Base-by-base conservation (phyloP, 768 basidiomycete species). In the Pleurotus tuber-regium region DNA sequence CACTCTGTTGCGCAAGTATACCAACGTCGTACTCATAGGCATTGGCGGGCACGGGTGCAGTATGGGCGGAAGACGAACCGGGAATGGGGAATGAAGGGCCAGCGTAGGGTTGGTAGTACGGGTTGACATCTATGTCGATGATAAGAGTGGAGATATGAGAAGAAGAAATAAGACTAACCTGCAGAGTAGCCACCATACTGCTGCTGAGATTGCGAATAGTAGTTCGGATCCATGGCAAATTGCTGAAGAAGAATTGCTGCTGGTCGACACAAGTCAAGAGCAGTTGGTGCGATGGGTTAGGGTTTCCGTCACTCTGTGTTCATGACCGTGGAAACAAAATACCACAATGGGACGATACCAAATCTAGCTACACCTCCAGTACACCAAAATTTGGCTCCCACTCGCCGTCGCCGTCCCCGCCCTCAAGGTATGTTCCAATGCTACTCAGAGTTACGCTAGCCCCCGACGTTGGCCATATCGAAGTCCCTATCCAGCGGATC, bases 11-110 rank as follows among this genome's bases (percentile, higher is more conserved):
- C 2, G 91, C 91, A 39, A 92, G 77, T 49, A 92, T 90, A 21
- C 91, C 91, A 38, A 93, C 90, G 65, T 93, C 92, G 62, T 93
- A 93, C 66, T 93, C 91, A 66, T 92, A 92, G 14, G 92, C 91
- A 61, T 93, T 93, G 12, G 91, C 87, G 30, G 89, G 91, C 8
- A 92, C 87, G 6, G 88, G 89, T 1, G 89, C 87, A 52, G 64
- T 79, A 63, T 89, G 87, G n/a, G 72, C 57, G 2, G 86, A 84
- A 8, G 80, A 76, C 2, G 86, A 82, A 5, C 84, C 84, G 14
- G 82, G 75, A 39, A 83, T 69, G 9, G 88, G 77, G 64, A 78
- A 89, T 57, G 84, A 82, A 19, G 89, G 86, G 11, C 86, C 87
- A 63, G 75, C 81, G 68, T 91, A 90, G 35, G 86, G 83, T 63